Evolutionary conservation across 2,329 filamentous ascomycete genomes (phyloP), one percentile per base, ranked within the genome.

Genomic region (Eurotiales sp.): DNA sequence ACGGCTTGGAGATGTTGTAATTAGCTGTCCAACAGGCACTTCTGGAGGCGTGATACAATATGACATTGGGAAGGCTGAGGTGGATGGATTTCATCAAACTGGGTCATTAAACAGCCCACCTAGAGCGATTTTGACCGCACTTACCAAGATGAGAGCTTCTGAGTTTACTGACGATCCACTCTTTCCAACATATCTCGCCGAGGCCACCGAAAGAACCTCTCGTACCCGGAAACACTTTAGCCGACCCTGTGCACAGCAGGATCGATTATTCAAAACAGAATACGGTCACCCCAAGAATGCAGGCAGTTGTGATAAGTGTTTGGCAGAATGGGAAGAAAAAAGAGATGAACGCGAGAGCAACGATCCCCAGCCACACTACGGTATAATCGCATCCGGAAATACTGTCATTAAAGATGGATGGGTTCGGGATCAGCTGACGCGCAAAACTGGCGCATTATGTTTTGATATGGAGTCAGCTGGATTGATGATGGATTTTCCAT

Each of bases 361-460:
- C 3, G 12, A 21, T 19, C 19, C 39, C 14, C 40, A 32, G 8
- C 50, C 64, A 15, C 60, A 66, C 42, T 63, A 65, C 34, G 62
- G 63, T 1, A 52, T 50, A 0, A 62, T 66, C 27, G 63, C 51
- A 10, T 66, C 64, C 2, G 61, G 56, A 1, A 63, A 67, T 39
- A 57, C 58, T 22, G 25, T 60, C 11, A 15, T 60, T 3, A 50
- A 50, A 27, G 21, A 50, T 43, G 48, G 14, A 22, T 5, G 11
- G 3, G 21, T 15, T 7, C 14, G 48, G 6, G 40, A 43, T 17
- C 39, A 15, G 10, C 15, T 50, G 7, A 8, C 2, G 7, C 22
- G 8, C 10, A 12, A 42, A 10, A 42, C 11, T 7, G 22, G 15
- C 5, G 40, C 40, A 10, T 56, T 46, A 1, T 53, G 51, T 14